Percentiles rank a stretch among this genome's conserved stretches.
phyloP scores from a whole-genome alignment of 768 basidiomycete genomes.

The Collybia sp. region DNA sequence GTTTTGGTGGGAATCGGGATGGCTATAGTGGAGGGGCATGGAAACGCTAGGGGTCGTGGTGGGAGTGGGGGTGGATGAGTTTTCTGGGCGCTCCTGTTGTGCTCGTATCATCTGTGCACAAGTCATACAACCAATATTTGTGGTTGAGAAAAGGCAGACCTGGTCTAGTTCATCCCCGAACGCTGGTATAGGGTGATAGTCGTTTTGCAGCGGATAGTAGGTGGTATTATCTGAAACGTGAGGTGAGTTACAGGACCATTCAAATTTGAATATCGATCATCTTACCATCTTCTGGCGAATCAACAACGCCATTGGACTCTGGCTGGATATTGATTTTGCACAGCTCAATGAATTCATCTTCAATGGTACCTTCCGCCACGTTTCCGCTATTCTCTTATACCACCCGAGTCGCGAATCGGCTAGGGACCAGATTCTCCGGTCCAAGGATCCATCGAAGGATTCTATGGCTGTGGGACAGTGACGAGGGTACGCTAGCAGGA shows the following conservation, averaged over 20 bases:
- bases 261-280: background rate
- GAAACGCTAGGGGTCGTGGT: too few species aligned
- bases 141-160: too few species aligned
- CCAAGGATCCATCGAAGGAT: slow-evolving; percentile 83
- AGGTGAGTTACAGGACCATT: background rate
- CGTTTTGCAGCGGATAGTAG: slow-evolving; percentile 11
- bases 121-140: too few species aligned
- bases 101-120: too few species aligned
- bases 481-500: background rate
- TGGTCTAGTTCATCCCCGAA: too few species aligned
- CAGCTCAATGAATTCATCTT: slow-evolving; percentile 13
- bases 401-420: slow-evolving; percentile 70
- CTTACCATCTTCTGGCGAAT: background rate
- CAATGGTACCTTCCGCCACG: slow-evolving; percentile 58
- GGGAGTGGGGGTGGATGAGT: too few species aligned
- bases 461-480: slow-evolving; percentile 49
- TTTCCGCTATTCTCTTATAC: slow-evolving; percentile 67
- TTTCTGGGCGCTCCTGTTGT: too few species aligned
- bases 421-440: slow-evolving; percentile 77
- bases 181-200: slow-evolving; percentile 30
- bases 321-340: too few species aligned
- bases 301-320: too few species aligned
- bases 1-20: too few species aligned
- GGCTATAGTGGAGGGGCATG: too few species aligned
- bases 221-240: too few species aligned